Conservation (phyloP, 371 early-diverging fungal species). For the Saksenaea vasiformis region DNA sequence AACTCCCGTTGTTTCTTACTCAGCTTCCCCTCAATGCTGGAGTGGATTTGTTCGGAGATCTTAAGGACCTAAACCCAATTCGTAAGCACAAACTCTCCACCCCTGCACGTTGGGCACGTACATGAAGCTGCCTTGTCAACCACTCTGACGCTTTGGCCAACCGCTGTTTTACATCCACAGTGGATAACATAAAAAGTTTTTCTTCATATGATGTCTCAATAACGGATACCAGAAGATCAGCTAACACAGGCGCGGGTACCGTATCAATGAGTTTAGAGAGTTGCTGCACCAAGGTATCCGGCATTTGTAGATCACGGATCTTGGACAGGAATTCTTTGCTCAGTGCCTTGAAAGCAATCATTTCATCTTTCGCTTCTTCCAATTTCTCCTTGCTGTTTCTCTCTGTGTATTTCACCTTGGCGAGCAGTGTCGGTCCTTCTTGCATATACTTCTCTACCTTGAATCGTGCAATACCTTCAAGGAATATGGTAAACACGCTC, state of each 20-base stretch:
- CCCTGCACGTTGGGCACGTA: slow-evolving; percentile 7
- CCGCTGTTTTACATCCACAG: slow-evolving; percentile 56
- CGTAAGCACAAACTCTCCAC: background rate
- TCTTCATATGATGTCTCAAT: slow-evolving; percentile 74
- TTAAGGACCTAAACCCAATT: slow-evolving; percentile 55
- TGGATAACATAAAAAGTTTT: slow-evolving; percentile 62
- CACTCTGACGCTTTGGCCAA: slow-evolving; percentile 57
- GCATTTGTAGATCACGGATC: slow-evolving; percentile 70
- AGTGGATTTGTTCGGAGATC: slow-evolving; percentile 75
- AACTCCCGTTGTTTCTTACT: slow-evolving; percentile 81
- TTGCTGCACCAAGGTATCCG: slow-evolving; percentile 62
- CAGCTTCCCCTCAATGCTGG: slow-evolving; percentile 71
- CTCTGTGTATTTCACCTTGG: slow-evolving; percentile 24
- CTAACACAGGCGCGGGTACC: slow-evolving; percentile 61
- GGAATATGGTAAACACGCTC: slow-evolving; percentile 29
- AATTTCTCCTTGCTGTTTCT: slow-evolving; percentile 44
- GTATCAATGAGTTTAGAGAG: slow-evolving; percentile 65
- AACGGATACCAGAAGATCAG: slow-evolving; percentile 72
- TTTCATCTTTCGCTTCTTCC: slow-evolving; percentile 35
- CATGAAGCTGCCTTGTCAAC: slow-evolving; percentile 73
- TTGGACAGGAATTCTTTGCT: slow-evolving; percentile 57
- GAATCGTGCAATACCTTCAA: slow-evolving; percentile 32
- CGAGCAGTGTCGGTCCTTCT: slow-evolving; percentile 21
- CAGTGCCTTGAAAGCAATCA: slow-evolving; percentile 55
- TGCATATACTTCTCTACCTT: slow-evolving; percentile 18